Evolutionary conservation across 2,329 filamentous ascomycete species (phyloP), one percentile per base, ranked within the genome.

Genomic region (Shiraia sp.): DNA sequence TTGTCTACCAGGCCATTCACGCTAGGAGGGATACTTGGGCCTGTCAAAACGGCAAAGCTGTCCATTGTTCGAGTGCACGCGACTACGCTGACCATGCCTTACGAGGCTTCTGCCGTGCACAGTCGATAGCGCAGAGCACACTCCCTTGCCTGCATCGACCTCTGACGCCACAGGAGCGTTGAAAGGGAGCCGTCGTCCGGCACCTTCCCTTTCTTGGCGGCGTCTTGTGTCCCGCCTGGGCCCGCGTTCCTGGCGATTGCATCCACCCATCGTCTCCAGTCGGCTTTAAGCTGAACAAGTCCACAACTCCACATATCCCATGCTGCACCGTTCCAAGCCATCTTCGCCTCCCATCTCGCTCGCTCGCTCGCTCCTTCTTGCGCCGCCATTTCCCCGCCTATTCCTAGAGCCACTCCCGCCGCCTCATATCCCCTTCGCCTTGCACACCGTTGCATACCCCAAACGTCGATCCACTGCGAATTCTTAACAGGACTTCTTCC

Each of bases 181-280:
- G 26, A 19, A 36, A 37, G 32, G 37, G 42, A 42, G 40, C 30
- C 24, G 30, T 15, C 15, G 42, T 16, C 29, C 28, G 34, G 40
- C 36, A 41, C 33, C 38, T 37, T 30, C 27, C 41, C 38, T 22
- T 27, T 24, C 40, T 47, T 47, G 37, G 45, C 40, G 27, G 33
- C 32, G 37, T 40, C 22, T 32, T 45, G 49, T 36, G 47, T 43
- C 43, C 46, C 36, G 28, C 44, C 42, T 36, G 43, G 43, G 38
- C 29, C 27, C 45, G 47, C 50, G 50, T 51, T 51, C 51, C 49
- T 54, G 48, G 36, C n/a, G n/a, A n/a, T n/a, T n/a, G n/a, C n/a
- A n/a, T n/a, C n/a, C n/a, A n/a, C n/a, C n/a, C n/a, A n/a, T n/a
- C 43, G 39, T 32, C 42, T 40, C 37, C 37, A 25, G 45, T 44